phyloP scores from a whole-genome alignment of 306 rosid genomes.

The Medicago ruthenica region DNA sequence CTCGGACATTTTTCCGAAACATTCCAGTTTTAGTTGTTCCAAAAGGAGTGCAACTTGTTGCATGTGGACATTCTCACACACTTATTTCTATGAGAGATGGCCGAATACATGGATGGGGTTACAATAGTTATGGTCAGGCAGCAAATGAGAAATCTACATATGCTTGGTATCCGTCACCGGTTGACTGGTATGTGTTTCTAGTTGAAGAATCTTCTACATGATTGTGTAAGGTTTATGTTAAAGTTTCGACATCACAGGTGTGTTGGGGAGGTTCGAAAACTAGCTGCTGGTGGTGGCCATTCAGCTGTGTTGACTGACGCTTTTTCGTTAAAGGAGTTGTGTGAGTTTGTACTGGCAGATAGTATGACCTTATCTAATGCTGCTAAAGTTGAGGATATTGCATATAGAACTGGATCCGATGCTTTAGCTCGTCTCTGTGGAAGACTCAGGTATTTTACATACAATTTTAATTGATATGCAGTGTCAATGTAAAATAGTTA shows the following conservation, averaged over 20 bases:
- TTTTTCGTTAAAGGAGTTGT: conserved; percentile 87
- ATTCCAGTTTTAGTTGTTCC: conserved; percentile 85
- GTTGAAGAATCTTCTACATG: conserved; percentile 27
- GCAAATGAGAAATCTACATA: conserved; percentile 86
- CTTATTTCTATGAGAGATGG: conserved; percentile 78
- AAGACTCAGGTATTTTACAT: conserved; percentile 73
- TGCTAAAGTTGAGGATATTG: conserved; percentile 74
- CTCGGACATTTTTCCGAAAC: conserved; percentile 67
- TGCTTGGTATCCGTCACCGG: conserved; percentile 97
- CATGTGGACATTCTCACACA: conserved; percentile 94
- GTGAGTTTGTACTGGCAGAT: conserved; percentile 87
- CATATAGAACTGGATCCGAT: conserved; percentile 87
- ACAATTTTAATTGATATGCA: background rate
- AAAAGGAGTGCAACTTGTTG: conserved; percentile 74
- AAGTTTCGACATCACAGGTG: conserved; percentile 63
- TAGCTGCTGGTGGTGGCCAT: conserved; percentile 99
- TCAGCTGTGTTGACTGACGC: conserved; percentile 96
- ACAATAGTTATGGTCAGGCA: conserved; percentile 95
- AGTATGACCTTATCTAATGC: conserved; percentile 69
- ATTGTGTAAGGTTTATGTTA: conserved; percentile 32
- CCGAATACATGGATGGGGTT: conserved; percentile 97
- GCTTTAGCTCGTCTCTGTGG: conserved; percentile 90
- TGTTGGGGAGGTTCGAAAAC: conserved; percentile 89
- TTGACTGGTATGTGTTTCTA: conserved; percentile 77
- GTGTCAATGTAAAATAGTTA: too few relatives aligned